Percentiles rank a stretch among this genome's conserved stretches.
These are phyloP conservation scores for Elasticomyces elasticus DNA, from an alignment of 495 filamentous ascomycete species.

Conservation along the genomic window DNA sequence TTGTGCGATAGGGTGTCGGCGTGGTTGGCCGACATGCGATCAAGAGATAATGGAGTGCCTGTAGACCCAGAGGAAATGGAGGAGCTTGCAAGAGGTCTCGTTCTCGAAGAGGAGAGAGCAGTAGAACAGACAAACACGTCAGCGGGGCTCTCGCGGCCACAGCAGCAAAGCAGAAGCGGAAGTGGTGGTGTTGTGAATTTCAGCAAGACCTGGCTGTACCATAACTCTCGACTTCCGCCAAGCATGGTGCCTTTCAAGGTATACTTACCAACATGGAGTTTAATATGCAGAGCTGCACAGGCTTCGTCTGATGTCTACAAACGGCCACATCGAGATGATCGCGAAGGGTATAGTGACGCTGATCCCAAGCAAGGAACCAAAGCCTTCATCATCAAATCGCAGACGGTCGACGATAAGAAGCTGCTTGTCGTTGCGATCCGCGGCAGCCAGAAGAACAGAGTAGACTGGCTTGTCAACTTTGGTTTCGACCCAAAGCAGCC, in stretches of 20 bases:
- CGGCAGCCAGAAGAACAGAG: slow-evolving; percentile 58
- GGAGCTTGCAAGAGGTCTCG: slow-evolving; percentile 31
- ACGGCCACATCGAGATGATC: slow-evolving; percentile 47
- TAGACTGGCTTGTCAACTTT: slow-evolving; percentile 78
- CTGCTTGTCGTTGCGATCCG: slow-evolving; percentile 72
- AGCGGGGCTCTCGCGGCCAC: slow-evolving; percentile 10
- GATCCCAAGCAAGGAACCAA: slow-evolving; percentile 66
- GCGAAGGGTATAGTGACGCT: slow-evolving; percentile 53
- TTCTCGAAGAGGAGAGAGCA: slow-evolving; percentile 42
- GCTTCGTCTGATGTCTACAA: slow-evolving; percentile 65
- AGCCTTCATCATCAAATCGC: slow-evolving; percentile 71
- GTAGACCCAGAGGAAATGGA: not conserved
- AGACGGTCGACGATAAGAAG: slow-evolving; percentile 64
- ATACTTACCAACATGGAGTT: slow-evolving; percentile 58
- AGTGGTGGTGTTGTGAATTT: slow-evolving; percentile 41
- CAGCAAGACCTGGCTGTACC: slow-evolving; percentile 65
- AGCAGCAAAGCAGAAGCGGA: not conserved
- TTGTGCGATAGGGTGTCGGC: slow-evolving; percentile 47
- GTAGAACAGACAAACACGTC: slow-evolving; percentile 43
- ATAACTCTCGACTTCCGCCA: slow-evolving; percentile 65
- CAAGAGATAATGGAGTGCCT: slow-evolving; percentile 48
- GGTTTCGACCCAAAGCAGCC: slow-evolving; percentile 54
- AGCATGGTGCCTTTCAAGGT: slow-evolving; percentile 54
- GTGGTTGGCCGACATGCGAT: slow-evolving; percentile 54
- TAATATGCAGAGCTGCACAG: slow-evolving; percentile 63